phyloP scores from a whole-genome alignment of 495 filamentous ascomycete species.

The Aspergillus mulundensis region DNA sequence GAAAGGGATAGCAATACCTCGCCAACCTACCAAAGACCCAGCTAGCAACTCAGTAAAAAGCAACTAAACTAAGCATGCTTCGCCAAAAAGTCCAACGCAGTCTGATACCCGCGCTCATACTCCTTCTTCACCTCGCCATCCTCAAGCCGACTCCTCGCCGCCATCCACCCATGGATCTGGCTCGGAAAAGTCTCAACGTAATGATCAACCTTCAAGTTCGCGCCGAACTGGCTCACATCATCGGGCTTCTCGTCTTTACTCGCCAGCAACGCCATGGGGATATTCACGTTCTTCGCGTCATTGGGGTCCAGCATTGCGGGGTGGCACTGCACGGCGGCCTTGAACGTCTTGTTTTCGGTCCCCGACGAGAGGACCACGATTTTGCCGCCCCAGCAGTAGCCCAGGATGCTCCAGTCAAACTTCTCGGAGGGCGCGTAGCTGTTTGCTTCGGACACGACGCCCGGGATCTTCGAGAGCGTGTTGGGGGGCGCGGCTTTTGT shows the following conservation, averaged over 20 bases:
- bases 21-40: not conserved
- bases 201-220: slow-evolving; percentile 57
- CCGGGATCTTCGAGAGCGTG: slow-evolving; percentile 60
- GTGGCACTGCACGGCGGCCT: slow-evolving; percentile 66
- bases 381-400: slow-evolving; percentile 95
- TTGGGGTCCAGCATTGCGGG: slow-evolving; percentile 85
- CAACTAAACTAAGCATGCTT: slow-evolving; percentile 57
- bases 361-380: slow-evolving; percentile 58
- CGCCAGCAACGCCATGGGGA: slow-evolving; percentile 63
- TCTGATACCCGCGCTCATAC: slow-evolving; percentile 77
- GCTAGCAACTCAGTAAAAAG: no score
- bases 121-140: slow-evolving; percentile 64
- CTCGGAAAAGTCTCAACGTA: slow-evolving; percentile 75
- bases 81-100: slow-evolving; percentile 68
- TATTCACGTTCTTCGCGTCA: slow-evolving; percentile 59
- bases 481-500: slow-evolving; percentile 60
- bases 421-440: slow-evolving; percentile 30
- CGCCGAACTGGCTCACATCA: slow-evolving; percentile 69
- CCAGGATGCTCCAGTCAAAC: slow-evolving; percentile 82
- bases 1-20: not conserved
- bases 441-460: slow-evolving; percentile 54
- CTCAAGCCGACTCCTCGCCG: slow-evolving; percentile 66
- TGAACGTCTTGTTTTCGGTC: slow-evolving; percentile 59
- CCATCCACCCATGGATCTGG: slow-evolving; percentile 93
- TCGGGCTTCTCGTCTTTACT: slow-evolving; percentile 62